Conservation (phyloP, 1,284 basidiomycete species). For the Malassezia dermatis region DNA sequence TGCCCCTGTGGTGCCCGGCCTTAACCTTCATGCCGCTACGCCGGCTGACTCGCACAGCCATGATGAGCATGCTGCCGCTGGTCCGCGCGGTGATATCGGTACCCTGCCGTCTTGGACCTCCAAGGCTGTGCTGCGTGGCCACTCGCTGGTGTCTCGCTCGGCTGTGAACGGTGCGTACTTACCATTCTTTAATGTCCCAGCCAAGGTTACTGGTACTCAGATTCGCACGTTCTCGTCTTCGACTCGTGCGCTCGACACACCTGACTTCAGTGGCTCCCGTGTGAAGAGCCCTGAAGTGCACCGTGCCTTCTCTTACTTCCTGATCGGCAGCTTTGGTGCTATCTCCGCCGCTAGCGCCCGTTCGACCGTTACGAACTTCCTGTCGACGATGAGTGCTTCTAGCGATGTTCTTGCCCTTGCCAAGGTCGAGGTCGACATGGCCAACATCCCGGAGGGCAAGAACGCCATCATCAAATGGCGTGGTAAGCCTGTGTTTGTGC, state of each 20-base stretch:
- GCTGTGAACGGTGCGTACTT: conserved; percentile 60
- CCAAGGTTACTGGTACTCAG: conserved; percentile 2
- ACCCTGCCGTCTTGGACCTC: conserved; percentile 59
- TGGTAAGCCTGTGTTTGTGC: conserved; percentile 98
- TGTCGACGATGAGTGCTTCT: conserved; percentile 90
- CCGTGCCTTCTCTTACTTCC: conserved; percentile 86
- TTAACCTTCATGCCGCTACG: conserved; percentile 61
- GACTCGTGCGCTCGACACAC: conserved; percentile 48
- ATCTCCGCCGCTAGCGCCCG: conserved; percentile 89
- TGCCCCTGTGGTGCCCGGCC: conserved; percentile 59
- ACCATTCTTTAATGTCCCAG: conserved; percentile 6
- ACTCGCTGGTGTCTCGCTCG: conserved; percentile 59
- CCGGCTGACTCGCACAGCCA: conserved; percentile 55
- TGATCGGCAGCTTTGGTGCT: conserved; percentile 90
- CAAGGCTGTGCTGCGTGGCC: conserved; percentile 53
- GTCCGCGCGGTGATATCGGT: conserved; percentile 58
- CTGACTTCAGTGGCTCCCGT: conserved; percentile 77
- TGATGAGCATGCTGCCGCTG: conserved; percentile 52
- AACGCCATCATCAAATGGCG: conserved; percentile 60
- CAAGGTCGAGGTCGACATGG: conserved; percentile 91
- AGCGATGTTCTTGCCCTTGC: conserved; percentile 95
- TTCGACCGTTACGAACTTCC: conserved; percentile 84
- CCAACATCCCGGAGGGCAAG: conserved; percentile 89
- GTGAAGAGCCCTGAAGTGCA: conserved; percentile 60
- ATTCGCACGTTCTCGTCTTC: conserved; percentile 39